Base-by-base conservation (phyloP, 2,329 filamentous ascomycete genomes). In the Fusarium mexicanum region DNA sequence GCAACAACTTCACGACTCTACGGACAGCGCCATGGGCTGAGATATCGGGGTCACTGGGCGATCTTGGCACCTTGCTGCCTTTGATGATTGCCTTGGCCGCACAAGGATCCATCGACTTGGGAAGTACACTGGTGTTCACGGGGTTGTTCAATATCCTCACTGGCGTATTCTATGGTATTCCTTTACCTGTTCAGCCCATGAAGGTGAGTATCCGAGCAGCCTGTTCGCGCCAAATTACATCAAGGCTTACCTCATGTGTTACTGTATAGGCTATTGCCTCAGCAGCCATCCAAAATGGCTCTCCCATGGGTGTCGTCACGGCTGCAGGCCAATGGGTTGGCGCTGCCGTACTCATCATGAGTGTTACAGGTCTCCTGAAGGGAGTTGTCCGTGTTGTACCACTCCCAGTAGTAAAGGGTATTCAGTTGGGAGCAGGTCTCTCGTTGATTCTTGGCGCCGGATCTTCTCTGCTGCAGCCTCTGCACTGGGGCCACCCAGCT, bases 391-490 rank as follows among this genome's bases (percentile, higher is more conserved):
- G 86, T n/a, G 86, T 91, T 20, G 92, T 97, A 14, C 96, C 96
- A 1, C 90, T 95, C 20, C 94, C 95, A 1, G 93, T 98, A 1
- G 92, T 98, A 61, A 98, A 97, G 80, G 96, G 96, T 37, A 98
- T 98, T 74, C 96, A 98, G 83, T 90, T 98, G 54, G 96, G 96
- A 43, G 96, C 96, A 9, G 96, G 96, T 4, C 86, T 98, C 54
- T 94, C 93, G 22, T 88, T 98, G 22, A 89, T 95, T 61, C 88
- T 97, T 65, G 93, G 93, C 18, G 94, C 94, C 13, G 94, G 94
- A 7, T 86, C 87, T 2, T 88, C 86, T 53, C 87, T 97, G 66
- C 86, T 96, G 18, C 85, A 87, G 24, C 90, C 90, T 6, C 86
- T 98, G 8, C 85, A 86, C 18, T 97, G 94, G 94, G 83, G 86